phyloP scores from a whole-genome alignment of 163 green algal species.

The Chlorella variabilis region DNA sequence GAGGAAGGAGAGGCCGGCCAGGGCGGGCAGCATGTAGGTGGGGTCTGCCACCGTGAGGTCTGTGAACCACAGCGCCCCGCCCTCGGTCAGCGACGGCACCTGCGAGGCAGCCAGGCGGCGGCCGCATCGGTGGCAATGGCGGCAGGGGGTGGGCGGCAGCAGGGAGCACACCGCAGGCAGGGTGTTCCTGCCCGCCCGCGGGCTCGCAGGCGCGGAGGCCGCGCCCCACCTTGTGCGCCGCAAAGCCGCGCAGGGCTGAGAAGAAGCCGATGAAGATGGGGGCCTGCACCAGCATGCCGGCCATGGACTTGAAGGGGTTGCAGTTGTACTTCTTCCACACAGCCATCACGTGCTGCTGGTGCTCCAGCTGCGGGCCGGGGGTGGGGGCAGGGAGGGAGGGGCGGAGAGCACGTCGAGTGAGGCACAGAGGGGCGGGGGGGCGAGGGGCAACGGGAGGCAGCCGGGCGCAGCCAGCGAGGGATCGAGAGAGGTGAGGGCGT shows the following conservation, averaged over 20 bases:
- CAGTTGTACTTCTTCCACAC: constrained; percentile 75
- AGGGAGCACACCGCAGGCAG: no score
- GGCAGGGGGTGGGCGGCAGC: no score
- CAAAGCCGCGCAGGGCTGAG: constrained; percentile 62
- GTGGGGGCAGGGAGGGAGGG: background rate
- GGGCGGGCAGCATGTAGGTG: constrained; percentile 61
- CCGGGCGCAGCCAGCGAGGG: no score
- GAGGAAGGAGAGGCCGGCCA: constrained; percentile 59
- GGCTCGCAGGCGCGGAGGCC: no score
- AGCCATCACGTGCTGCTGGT: constrained; percentile 53
- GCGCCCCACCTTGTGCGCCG: constrained; percentile 58
- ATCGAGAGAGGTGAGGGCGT: no score
- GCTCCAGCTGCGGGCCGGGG: constrained; percentile 33
- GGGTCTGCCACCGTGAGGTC: constrained; percentile 71
- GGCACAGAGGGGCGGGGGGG: background rate
- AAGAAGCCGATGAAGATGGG: constrained; percentile 85
- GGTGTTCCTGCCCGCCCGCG: no score
- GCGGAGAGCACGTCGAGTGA: background rate
- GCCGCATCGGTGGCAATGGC: no score
- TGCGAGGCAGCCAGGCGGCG: no score
- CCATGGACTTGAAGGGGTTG: constrained; percentile 72
- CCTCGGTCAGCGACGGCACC: constrained; percentile 66
- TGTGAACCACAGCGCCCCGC: constrained; percentile 71
- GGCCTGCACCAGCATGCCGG: constrained; percentile 53
- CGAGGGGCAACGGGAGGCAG: background rate